A percentile compares a stretch with the other conserved stretches of the same genome.
Conservation (phyloP, 2,329 filamentous ascomycete species). For the Verticillium nubilum region DNA sequence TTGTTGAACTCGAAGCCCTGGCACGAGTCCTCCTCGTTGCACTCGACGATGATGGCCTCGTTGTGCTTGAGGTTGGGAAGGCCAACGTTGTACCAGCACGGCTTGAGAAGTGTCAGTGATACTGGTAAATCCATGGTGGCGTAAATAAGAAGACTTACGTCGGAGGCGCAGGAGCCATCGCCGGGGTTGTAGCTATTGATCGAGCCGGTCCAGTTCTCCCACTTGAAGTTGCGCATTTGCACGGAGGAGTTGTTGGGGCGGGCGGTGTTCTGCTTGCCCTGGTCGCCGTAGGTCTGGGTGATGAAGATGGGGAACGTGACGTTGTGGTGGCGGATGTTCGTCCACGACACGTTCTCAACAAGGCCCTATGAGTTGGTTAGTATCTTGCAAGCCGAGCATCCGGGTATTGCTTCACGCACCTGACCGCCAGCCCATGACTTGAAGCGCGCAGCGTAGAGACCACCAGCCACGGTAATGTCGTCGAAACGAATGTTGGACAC, state of each 20-base stretch:
- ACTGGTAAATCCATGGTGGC: background rate
- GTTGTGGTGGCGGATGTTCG: constrained; percentile 34
- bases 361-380: constrained; percentile 22
- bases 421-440: constrained; percentile 35
- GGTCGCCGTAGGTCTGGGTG: constrained; percentile 37
- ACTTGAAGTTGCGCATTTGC: constrained; percentile 34
- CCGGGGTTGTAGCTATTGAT: constrained; percentile 35
- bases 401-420: background rate
- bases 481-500: constrained; percentile 35
- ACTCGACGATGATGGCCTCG: constrained; percentile 34
- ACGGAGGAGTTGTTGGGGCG: constrained; percentile 32
- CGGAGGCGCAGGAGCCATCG: constrained; percentile 33
- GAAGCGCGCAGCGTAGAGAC: constrained; percentile 35
- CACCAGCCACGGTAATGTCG: constrained; percentile 33
- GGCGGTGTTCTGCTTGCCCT: constrained; percentile 23
- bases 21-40: constrained; percentile 32
- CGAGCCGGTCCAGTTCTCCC: constrained; percentile 32
- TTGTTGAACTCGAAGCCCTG: constrained; percentile 24
- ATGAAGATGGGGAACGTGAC: constrained; percentile 40
- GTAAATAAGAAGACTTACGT: constrained; percentile 12
- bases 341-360: constrained; percentile 36
- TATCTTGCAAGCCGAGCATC: background rate
- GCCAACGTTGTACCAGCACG: constrained; percentile 37
- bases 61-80: constrained; percentile 30
- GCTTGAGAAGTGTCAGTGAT: constrained; percentile 10